phyloP scores from a whole-genome alignment of 805 yeast genomes.

The Pichia californica region DNA sequence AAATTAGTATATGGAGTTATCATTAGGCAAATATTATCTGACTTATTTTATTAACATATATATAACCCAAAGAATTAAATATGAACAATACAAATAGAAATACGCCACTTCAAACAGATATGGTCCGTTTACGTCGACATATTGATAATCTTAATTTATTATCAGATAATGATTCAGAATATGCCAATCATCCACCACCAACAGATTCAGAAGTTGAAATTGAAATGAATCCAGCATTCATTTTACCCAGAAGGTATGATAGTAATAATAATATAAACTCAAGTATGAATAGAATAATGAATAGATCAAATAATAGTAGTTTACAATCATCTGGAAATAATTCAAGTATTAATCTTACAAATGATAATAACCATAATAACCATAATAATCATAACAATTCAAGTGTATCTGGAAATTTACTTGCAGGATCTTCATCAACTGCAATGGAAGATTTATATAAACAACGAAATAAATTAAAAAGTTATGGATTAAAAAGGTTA shows the following conservation, averaged over 20 bases:
- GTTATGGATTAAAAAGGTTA: constrained; percentile 61
- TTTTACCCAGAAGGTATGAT: not conserved
- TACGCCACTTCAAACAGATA: not conserved
- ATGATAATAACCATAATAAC: not conserved
- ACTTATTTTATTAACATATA: too few relatives aligned
- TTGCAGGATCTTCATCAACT: constrained; percentile 23
- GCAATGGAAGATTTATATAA: constrained; percentile 23
- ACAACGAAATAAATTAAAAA: constrained; percentile 38
- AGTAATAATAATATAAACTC: not conserved
- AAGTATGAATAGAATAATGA: not conserved
- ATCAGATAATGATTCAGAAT: constrained; percentile 24
- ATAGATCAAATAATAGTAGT: not conserved
- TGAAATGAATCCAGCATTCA: constrained; percentile 10
- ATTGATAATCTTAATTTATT: constrained; percentile 1
- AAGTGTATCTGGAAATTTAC: not conserved
- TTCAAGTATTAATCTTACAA: not conserved
- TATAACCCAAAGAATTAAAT: too few relatives aligned
- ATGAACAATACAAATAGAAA: too few relatives aligned
- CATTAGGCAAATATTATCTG: too few relatives aligned
- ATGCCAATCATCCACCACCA: constrained; percentile 38
- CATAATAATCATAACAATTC: not conserved
- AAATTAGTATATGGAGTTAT: too few relatives aligned
- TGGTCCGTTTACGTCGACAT: constrained; percentile 3
- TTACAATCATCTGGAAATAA: not conserved
- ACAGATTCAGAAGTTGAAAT: constrained; percentile 27